Evolutionary conservation across 202 grass and related monocot species (phyloP).

Genomic region (Schoenoplectus tabernaemontani): DNA sequence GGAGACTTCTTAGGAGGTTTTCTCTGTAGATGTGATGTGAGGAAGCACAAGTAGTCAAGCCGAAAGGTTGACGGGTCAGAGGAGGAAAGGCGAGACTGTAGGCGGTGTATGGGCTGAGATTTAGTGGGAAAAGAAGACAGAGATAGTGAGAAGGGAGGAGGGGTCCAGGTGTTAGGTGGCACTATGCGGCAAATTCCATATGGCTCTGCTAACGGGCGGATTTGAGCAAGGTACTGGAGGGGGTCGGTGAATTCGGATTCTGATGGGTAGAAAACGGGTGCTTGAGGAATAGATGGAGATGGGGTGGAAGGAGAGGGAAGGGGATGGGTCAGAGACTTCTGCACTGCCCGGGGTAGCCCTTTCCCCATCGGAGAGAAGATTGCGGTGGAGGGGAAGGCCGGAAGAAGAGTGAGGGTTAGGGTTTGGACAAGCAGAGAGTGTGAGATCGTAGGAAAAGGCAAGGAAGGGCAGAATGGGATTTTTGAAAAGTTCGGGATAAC

Average conservation of each 20-base stretch:
- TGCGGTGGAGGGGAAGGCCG: neutral
- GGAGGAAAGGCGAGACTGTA: slow-evolving; percentile 65
- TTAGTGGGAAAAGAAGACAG: slow-evolving; percentile 55
- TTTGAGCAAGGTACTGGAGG: slow-evolving; percentile 52
- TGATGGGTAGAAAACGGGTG: slow-evolving; percentile 70
- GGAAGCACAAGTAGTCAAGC: slow-evolving; percentile 70
- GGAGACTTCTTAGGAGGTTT: slow-evolving; percentile 29
- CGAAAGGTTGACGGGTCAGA: slow-evolving; percentile 72
- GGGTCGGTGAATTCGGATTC: slow-evolving; percentile 77
- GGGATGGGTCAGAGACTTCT: slow-evolving; percentile 3
- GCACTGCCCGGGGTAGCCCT: slow-evolving; percentile 16
- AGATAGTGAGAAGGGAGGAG: slow-evolving; percentile 46
- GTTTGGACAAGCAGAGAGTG: slow-evolving; percentile 11
- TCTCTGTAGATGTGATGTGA: slow-evolving; percentile 31
- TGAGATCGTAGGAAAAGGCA: neutral
- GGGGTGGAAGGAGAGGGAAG: neutral
- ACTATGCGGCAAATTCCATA: slow-evolving; percentile 93
- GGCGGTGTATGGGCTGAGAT: slow-evolving; percentile 72
- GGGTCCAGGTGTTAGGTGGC: slow-evolving; percentile 61
- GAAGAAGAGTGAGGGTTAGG: slow-evolving; percentile 25
- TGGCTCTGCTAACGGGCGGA: slow-evolving; percentile 68
- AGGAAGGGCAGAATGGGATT: neutral
- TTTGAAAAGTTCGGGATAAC: neutral
- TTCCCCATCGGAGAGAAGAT: slow-evolving; percentile 35
- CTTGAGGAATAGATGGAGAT: slow-evolving; percentile 28